Evolutionary conservation across 225 moss, liverwort and hornwort genomes (phyloP).

Genomic region (Lunularia cruciata): DNA sequence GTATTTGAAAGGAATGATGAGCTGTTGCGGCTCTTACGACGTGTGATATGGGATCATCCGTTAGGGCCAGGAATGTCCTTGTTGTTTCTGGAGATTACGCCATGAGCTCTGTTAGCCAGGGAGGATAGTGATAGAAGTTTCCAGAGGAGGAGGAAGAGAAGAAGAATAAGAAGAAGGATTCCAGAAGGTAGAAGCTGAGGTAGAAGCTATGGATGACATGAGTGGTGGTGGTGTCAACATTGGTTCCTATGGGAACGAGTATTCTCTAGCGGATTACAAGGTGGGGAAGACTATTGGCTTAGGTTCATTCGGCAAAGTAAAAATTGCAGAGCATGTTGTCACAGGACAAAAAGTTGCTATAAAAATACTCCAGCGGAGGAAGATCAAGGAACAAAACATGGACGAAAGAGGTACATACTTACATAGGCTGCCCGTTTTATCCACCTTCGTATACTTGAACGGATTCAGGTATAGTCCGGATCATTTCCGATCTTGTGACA

Average conservation of each 20-base stretch:
- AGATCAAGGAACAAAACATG: slow-evolving; percentile 18
- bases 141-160: background rate
- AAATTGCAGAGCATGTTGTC: slow-evolving; percentile 25
- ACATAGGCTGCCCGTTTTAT: too few species aligned
- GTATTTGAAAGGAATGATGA: slow-evolving; percentile 7
- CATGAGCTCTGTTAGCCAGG: background rate
- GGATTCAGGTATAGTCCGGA: too few species aligned
- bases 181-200: too few species aligned
- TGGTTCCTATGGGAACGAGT: slow-evolving; percentile 12
- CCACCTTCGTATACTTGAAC: too few species aligned
- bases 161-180: background rate
- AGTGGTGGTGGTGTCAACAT: slow-evolving; percentile 9
- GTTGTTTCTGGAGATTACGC: slow-evolving; percentile 11
- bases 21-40: background rate
- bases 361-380: slow-evolving; percentile 24
- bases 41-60: background rate
- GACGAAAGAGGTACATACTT: slow-evolving; percentile 22
- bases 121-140: slow-evolving; percentile 21
- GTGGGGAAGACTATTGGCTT: slow-evolving; percentile 26
- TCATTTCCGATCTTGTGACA: too few species aligned
- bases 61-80: background rate
- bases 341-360: slow-evolving; percentile 26
- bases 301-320: slow-evolving; percentile 28
- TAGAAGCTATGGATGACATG: slow-evolving; percentile 16
- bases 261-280: slow-evolving; percentile 21